Evolutionary conservation across 257 asterid species (phyloP), one percentile per base, ranked within the genome.

Genomic region (Parsonsia alboflavescens): DNA sequence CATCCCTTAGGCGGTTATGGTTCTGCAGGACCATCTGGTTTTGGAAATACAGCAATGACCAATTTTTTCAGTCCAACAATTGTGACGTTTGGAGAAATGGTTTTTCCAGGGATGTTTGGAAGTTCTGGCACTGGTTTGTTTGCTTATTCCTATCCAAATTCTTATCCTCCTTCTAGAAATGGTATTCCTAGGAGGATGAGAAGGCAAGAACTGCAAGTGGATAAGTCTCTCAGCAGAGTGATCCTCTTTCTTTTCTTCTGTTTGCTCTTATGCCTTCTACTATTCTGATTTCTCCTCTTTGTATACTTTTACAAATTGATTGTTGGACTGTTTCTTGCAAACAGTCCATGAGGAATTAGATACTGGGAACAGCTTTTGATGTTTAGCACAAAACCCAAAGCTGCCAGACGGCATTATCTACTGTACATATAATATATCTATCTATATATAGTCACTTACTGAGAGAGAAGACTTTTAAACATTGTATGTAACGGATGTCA

Each of bases 81-180:
- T 19, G 85, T 82, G 77, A 90, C 88, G 91, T 88, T 93, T 42
- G 89, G 96, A 22, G 96, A 91, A 78, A 87, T 90, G 85, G 96
- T 91, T 44, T 87, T 87, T 75, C 89, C 93, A 30, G 84, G 93
- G 45, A 86, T 91, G 63, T 88, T 89, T 67, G 96, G 93, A 73
- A 82, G 84, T 79, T 75, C 87, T 0, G 90, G 83, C 12, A 62
- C 91, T 1, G 87, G 85, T 41, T 66, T 87, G 80, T 83, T 87
- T 75, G 80, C 96, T 19, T 81, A 88, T 76, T 84, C 88, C 12
- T 58, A 88, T 85, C 77, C 89, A 1, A 89, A 83, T 71, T 81
- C 92, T 21, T 81, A 81, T 83, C 84, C 83, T 30, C 81, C 80
- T 16, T 57, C 71, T 0, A 86, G 81, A 74, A 83, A 80, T 19